Base-by-base conservation (phyloP, 129 eudicot genomes). In the Erigeron canadensis region DNA sequence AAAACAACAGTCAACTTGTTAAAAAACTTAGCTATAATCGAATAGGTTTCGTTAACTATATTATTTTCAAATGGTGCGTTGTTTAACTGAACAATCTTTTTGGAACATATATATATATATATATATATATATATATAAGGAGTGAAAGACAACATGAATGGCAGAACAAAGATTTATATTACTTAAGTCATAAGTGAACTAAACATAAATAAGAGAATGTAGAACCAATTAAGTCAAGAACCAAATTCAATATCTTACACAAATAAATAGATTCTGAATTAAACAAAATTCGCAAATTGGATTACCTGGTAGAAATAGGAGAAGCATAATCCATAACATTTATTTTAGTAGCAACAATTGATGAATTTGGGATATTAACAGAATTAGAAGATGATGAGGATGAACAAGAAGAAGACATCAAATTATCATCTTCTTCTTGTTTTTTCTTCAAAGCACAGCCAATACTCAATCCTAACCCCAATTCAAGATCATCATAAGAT, bases 401-500 rank as follows among this genome's bases (percentile, higher is more conserved):
- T 48, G 81, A 69, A 15, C 39, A 77, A 4, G 64, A 77, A 4
- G 64, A 69, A 53, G 79, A 22, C 12, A 38, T 50, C 42, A n/a
- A 66, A 16, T 53, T 46, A 74, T 50, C 55, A 40, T 75, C 57
- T 47, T 44, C 73, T 74, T 79, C 75, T 53, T 67, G 17, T 43
- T 73, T 78, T 4, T 72, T 40, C 75, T 48, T 83, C 54, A 69
- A 75, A 71, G 81, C 75, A 71, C 81, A 71, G 65, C 96, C 96
- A 79, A 93, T 86, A 67, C 90, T 82, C 77, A 94, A 82, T 0
- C 93, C 98, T 58, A 94, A 85, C 5, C 96, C 96, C 73, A 94
- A 82, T 75, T 89, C 96, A 69, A 93, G 80, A 80, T 80, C 87
- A 69, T 74, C 71, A 19, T 70, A 83, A 7, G 86, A 70, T 44